Conservation (phyloP, 2,329 filamentous ascomycete species). For the Dactylellina leptospora region DNA sequence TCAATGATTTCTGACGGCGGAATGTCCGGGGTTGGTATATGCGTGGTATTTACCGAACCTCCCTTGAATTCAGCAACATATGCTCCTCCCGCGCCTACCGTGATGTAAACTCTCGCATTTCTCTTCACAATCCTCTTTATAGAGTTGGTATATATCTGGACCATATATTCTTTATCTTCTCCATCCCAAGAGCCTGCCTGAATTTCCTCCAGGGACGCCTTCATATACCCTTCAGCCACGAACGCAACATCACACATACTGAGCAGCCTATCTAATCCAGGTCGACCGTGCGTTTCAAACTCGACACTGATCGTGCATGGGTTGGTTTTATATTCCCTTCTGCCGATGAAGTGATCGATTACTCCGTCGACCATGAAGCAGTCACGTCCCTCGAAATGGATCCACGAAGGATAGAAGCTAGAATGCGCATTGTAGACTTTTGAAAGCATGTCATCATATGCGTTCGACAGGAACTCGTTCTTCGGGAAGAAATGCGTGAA, state of each 20-base stretch:
- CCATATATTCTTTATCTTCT: slow-evolving; percentile 15
- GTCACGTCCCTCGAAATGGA: slow-evolving; percentile 55
- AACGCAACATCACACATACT: slow-evolving; percentile 50
- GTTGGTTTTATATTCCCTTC: slow-evolving; percentile 10
- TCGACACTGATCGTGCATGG: slow-evolving; percentile 51
- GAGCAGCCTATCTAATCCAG: slow-evolving; percentile 51
- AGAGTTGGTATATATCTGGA: slow-evolving; percentile 1
- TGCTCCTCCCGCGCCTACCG: slow-evolving; percentile 28
- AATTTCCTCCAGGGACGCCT: slow-evolving; percentile 11
- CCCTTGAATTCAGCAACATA: slow-evolving; percentile 11
- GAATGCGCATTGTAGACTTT: slow-evolving; percentile 44
- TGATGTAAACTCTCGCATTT: slow-evolving; percentile 18
- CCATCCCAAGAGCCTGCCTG: slow-evolving; percentile 10
- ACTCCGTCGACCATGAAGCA: slow-evolving; percentile 51
- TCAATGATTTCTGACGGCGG: slow-evolving; percentile 45
- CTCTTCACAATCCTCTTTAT: slow-evolving; percentile 11
- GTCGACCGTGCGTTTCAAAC: slow-evolving; percentile 53
- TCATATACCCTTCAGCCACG: slow-evolving; percentile 50
- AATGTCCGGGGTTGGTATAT: slow-evolving; percentile 33
- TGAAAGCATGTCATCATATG: slow-evolving; percentile 50
- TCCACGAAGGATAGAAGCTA: slow-evolving; percentile 51
- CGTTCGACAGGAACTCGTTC: slow-evolving; percentile 26
- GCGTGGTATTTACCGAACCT: slow-evolving; percentile 4
- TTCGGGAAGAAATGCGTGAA: slow-evolving; percentile 48
- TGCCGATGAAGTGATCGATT: slow-evolving; percentile 26